Conservation (phyloP, 768 basidiomycete species). For the Russula lepida region DNA sequence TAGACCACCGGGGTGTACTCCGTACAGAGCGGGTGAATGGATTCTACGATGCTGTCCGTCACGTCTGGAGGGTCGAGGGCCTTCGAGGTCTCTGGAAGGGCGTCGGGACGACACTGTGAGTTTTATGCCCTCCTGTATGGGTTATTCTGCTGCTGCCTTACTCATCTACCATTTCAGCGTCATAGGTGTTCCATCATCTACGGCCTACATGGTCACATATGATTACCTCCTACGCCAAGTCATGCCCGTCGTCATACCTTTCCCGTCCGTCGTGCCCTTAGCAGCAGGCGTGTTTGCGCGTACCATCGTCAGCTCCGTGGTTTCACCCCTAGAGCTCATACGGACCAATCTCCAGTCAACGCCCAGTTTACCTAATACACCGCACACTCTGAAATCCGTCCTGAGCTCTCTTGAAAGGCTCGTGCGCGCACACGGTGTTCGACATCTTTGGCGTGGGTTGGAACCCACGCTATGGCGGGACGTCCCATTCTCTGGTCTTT, state of each 20-base stretch:
- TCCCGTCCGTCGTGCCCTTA: slow-evolving; percentile 54
- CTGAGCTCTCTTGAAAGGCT: slow-evolving; percentile 51
- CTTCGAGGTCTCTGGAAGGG: slow-evolving; percentile 91
- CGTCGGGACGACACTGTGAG: slow-evolving; percentile 82
- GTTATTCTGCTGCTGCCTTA: neutral
- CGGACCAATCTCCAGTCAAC: slow-evolving; percentile 92
- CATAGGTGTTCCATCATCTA: slow-evolving; percentile 87
- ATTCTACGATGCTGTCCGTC: slow-evolving; percentile 75
- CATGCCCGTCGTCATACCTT: slow-evolving; percentile 54
- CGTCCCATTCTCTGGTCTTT: slow-evolving; percentile 93
- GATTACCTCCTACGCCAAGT: slow-evolving; percentile 68
- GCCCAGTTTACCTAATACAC: slow-evolving; percentile 56
- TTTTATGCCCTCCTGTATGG: slow-evolving; percentile 6
- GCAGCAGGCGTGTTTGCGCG: slow-evolving; percentile 78
- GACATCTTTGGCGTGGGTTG: slow-evolving; percentile 82
- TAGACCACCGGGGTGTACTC: slow-evolving; percentile 67
- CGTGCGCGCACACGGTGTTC: slow-evolving; percentile 54
- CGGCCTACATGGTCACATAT: slow-evolving; percentile 93
- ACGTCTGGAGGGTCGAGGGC: slow-evolving; percentile 78
- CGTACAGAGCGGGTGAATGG: slow-evolving; percentile 70
- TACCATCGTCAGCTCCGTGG: slow-evolving; percentile 64
- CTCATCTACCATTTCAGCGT: slow-evolving; percentile 40
- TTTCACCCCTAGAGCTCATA: slow-evolving; percentile 86
- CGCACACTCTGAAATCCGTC: slow-evolving; percentile 72
- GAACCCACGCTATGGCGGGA: slow-evolving; percentile 93